These are phyloP conservation scores for Effrenium voratum DNA, from an alignment of 73 alveolate species.

Conservation along the genomic window DNA sequence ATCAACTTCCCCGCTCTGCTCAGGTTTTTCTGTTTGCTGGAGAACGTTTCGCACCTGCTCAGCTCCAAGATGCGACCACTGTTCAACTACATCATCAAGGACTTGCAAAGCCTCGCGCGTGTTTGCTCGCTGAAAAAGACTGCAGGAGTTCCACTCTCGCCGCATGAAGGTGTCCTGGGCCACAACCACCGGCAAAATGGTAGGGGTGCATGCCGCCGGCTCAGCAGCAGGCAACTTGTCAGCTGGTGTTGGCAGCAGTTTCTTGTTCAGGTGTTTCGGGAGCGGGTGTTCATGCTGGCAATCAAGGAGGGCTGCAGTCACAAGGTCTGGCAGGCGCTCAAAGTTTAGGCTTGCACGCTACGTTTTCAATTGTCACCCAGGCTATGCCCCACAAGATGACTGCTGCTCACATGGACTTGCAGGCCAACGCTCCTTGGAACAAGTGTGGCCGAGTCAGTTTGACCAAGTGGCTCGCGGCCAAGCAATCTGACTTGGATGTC, in stretches of 20 bases:
- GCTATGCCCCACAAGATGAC: neutral
- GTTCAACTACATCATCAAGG: neutral
- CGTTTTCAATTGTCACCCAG: neutral
- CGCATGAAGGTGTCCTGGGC: neutral
- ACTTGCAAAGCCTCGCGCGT: neutral
- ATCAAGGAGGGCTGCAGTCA: neutral
- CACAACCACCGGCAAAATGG: neutral
- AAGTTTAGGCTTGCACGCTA: neutral
- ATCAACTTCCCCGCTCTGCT: neutral
- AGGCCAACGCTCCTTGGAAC: neutral
- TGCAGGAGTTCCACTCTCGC: neutral
- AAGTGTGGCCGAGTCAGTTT: neutral
- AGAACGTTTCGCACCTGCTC: neutral
- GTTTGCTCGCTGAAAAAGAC: neutral
- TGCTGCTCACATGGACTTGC: neutral
- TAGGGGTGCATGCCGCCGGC: neutral
- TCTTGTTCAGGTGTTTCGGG: neutral
- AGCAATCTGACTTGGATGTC: neutral
- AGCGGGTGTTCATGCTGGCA: neutral
- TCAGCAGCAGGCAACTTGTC: neutral
- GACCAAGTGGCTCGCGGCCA: neutral
- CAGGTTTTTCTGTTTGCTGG: neutral
- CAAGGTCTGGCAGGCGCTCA: neutral
- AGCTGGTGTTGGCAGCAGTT: neutral
- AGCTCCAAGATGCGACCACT: neutral